Evolutionary conservation across 1,139 yeast genomes (phyloP), one percentile per base, ranked within the genome.

Genomic region (Protomyces inundatus): DNA sequence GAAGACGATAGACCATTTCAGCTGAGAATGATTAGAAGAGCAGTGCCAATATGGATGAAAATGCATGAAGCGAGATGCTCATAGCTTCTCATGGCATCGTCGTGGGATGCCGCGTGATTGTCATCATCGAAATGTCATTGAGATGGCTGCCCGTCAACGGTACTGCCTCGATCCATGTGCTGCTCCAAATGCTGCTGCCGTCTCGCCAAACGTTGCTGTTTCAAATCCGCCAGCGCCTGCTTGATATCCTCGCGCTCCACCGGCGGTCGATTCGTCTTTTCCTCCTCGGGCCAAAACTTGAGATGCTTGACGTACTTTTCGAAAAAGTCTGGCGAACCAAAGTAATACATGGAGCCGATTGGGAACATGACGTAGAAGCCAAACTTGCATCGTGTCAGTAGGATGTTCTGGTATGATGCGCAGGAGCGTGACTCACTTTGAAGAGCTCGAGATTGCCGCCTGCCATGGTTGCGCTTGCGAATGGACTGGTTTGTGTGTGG

Each of bases 361-460:
- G 64, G 64, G 35, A 60, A 60, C 64, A 60, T 60, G 50, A 60
- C 64, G 46, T 60, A 60, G 59, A 60, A 60, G 23, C 64, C 64
- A 54, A 60, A 60, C 64, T 60, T 33, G 32, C 7, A 7, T 6
- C 35, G 39, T 36, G 50, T 45, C 23, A 23, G 23, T 23, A 23
- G 23, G 23, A 23, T 23, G 23, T 23, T 23, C 23, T n/a, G 32
- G 6, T 5, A 16, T 14, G 32, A 23, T 42, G 46, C 46, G 16
- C 9, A 10, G 3, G 16, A 12, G n/a, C 7, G n/a, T 23, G 12
- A 5, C 56, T 16, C 16, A 58, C 62, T 52, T 58, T 58, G 62
- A 58, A 58, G 36, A 58, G 54, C 48, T 58, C 62, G 6, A 58
- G 52, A 14, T 58, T 58, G 45, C 62, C 62, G 45, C 62, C 62